Evolutionary conservation across 345 rosid species (phyloP).

Genomic region (Acer negundo): DNA sequence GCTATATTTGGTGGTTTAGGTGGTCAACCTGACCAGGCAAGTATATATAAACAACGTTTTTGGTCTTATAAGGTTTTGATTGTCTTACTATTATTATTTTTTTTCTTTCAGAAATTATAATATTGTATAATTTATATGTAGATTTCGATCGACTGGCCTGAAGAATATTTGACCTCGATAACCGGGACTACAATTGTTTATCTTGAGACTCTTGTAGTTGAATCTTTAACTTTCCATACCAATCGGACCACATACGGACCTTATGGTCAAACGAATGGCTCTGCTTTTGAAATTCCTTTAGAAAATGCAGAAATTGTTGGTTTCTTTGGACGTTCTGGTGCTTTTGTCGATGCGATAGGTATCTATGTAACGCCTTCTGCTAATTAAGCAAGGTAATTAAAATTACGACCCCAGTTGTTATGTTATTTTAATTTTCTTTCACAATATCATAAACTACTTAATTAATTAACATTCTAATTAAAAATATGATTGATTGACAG

Average conservation of each 20-base stretch:
- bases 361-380: background rate
- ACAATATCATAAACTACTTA: too few species aligned
- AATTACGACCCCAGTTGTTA: too few species aligned
- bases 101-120: too few species aligned
- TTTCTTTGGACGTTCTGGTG: background rate
- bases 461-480: too few species aligned
- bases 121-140: too few species aligned
- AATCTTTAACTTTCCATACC: background rate
- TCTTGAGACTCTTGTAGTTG: background rate
- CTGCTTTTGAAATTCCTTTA: background rate
- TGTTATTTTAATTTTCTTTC: too few species aligned
- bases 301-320: background rate
- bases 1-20: background rate
- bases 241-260: background rate
- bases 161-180: background rate
- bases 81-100: background rate
- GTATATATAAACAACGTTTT: background rate
- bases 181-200: background rate
- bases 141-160: background rate
- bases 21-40: background rate
- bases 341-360: background rate
- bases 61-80: background rate
- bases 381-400: background rate
- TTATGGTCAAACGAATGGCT: background rate
- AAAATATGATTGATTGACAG: too few species aligned